Evolutionary conservation across 495 filamentous ascomycete species (phyloP).

Genomic region (Paragyromitra xinjiangensis): DNA sequence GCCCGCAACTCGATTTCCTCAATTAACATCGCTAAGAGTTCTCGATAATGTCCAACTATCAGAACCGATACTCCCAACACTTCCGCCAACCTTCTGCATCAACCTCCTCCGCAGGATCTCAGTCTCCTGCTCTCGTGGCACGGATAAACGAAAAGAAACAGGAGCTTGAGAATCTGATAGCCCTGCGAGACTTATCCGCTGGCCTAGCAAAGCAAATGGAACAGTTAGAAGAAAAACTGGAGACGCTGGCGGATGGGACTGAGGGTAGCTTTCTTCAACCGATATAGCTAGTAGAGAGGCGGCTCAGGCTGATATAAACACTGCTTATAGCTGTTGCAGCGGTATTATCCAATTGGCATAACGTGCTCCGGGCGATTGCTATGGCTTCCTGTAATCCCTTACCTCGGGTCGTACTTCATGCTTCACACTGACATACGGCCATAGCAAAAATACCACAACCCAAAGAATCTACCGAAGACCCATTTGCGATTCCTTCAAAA

Average conservation of each 20-base stretch:
- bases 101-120: slow-evolving; percentile 56
- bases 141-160: slow-evolving; percentile 93
- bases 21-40: background rate
- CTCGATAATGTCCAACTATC: slow-evolving; percentile 44
- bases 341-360: slow-evolving; percentile 95
- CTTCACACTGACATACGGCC: slow-evolving; percentile 26
- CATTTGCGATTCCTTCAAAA: slow-evolving; percentile 39
- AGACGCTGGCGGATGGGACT: slow-evolving; percentile 88
- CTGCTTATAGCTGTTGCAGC: slow-evolving; percentile 77
- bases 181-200: slow-evolving; percentile 87
- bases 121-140: slow-evolving; percentile 80
- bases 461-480: slow-evolving; percentile 61
- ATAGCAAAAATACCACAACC: slow-evolving; percentile 69
- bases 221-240: slow-evolving; percentile 83
- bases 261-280: slow-evolving; percentile 69
- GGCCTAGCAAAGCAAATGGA: slow-evolving; percentile 91
- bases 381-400: slow-evolving; percentile 85
- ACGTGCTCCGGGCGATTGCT: slow-evolving; percentile 88
- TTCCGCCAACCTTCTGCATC: slow-evolving; percentile 69
- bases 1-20: slow-evolving; percentile 18
- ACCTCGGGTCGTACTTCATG: slow-evolving; percentile 6
- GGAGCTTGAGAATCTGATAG: slow-evolving; percentile 86
- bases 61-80: slow-evolving; percentile 68
- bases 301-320: slow-evolving; percentile 41
- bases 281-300: background rate